Evolutionary conservation across 192 early-diverging fungal species (phyloP).

Genomic region (Neocallimastix lanati): DNA sequence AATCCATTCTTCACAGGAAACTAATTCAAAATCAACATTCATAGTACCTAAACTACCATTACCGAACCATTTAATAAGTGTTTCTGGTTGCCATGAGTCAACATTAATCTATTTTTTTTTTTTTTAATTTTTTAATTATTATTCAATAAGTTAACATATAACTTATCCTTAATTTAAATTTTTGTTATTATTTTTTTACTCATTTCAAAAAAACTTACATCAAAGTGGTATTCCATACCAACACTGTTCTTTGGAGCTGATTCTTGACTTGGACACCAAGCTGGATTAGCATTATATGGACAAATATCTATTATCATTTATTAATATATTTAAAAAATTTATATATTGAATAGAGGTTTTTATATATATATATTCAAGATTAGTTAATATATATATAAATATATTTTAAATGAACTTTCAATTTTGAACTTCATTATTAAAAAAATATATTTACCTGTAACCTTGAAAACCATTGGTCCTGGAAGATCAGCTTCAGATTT

Average conservation of each 20-base stretch:
- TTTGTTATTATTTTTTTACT: too few species aligned
- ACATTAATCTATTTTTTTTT: background rate
- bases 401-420: too few species aligned
- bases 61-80: background rate
- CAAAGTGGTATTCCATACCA: background rate
- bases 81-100: background rate
- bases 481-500: background rate
- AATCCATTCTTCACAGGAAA: background rate
- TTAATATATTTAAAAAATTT: too few species aligned
- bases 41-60: background rate
- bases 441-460: background rate
- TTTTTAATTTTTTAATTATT: too few species aligned
- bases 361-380: too few species aligned
- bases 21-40: background rate
- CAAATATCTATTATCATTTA: background rate
- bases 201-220: too few species aligned
- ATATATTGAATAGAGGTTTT: too few species aligned
- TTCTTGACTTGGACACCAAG: background rate
- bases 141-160: too few species aligned
- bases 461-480: background rate
- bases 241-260: background rate
- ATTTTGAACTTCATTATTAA: too few species aligned
- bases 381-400: too few species aligned
- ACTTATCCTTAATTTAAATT: too few species aligned
- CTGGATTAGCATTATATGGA: background rate